Evolutionary conservation across 306 rosid species (phyloP), one percentile per base, ranked within the genome.

Genomic region (Vigna radiata): DNA sequence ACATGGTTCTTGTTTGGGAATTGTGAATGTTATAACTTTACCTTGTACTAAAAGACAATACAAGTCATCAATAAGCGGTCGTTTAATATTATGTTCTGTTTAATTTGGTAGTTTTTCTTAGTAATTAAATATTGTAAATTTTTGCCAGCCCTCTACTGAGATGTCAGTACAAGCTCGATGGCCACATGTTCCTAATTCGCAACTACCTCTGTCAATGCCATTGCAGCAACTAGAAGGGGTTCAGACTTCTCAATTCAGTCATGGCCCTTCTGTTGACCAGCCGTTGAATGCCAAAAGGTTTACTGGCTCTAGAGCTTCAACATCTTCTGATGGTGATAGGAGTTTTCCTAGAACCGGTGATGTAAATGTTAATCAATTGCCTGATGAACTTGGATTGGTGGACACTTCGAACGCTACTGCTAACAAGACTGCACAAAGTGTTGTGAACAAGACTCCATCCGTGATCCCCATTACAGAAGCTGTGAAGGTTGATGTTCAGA

Each of bases 91-190:
- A 72, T 46, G 25, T 70, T 27, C 36, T 75, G 58, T 56, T 27
- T 44, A 46, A n/a, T 54, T 8, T 48, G 52, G 62, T n/a, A 66
- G 19, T 55, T 79, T 60, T 18, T 68, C 48, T 68, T 5, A 1
- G 12, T 79, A 50, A 37, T 49, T 79, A 58, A 83, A 70, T 50
- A 21, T 59, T 82, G 29, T 60, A 59, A 76, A 43, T 67, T 68
- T 59, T 65, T 77, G 77, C 73, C 93, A 94, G 98, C 84, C 96
- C 43, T 91, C 98, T 53, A 76, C 86, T 2, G 98, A 94, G 80
- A 89, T 88, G 93, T 72, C 98, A 14, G 91, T 81, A 41, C 96
- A 94, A 83, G 86, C 96, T 47, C 93, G 89, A 8, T 91, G 98
- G 98, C 87, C 96, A 36, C 94, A 85, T 72, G 84, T 75, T 75